phyloP scores from a whole-genome alignment of 2,329 filamentous ascomycete species.

The Fusarium sp. region DNA sequence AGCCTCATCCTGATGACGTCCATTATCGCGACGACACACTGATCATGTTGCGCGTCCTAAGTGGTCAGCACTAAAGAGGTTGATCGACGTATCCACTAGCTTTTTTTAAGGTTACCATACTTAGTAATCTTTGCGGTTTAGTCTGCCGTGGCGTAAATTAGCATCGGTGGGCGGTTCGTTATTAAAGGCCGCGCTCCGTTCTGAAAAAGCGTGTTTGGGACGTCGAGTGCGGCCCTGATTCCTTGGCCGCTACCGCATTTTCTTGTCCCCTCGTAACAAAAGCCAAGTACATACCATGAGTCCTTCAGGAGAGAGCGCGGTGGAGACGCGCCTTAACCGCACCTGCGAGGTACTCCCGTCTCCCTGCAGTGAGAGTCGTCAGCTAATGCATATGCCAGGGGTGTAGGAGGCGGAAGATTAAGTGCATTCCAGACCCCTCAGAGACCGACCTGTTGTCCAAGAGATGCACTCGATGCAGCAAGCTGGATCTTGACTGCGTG shows the following conservation, averaged over 20 bases:
- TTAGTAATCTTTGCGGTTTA: conserved; percentile 5
- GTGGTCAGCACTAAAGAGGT: background rate
- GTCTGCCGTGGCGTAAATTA: background rate
- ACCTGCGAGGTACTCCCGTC: conserved; percentile 5
- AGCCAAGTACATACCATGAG: background rate
- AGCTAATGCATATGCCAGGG: conserved; percentile 8
- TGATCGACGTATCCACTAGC: background rate
- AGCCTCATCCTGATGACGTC: conserved; percentile 1
- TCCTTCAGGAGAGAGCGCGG: background rate
- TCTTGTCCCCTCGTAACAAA: background rate
- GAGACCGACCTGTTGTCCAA: background rate
- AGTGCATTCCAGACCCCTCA: conserved; percentile 9
- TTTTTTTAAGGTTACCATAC: background rate
- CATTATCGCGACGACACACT: background rate
- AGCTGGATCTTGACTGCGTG: conserved; percentile 17
- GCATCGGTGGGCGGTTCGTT: conserved; percentile 14
- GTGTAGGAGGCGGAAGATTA: conserved; percentile 15
- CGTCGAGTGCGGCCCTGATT: conserved; percentile 1
- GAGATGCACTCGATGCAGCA: conserved; percentile 14
- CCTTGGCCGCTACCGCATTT: conserved; percentile 8
- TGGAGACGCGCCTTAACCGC: conserved; percentile 5
- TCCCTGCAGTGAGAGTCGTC: background rate
- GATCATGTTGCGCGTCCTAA: background rate
- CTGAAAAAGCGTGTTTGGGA: conserved; percentile 9
- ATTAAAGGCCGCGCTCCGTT: conserved; percentile 11